Conservation (phyloP, 441 rosid genomes). For the Aquilaria agallochum region DNA sequence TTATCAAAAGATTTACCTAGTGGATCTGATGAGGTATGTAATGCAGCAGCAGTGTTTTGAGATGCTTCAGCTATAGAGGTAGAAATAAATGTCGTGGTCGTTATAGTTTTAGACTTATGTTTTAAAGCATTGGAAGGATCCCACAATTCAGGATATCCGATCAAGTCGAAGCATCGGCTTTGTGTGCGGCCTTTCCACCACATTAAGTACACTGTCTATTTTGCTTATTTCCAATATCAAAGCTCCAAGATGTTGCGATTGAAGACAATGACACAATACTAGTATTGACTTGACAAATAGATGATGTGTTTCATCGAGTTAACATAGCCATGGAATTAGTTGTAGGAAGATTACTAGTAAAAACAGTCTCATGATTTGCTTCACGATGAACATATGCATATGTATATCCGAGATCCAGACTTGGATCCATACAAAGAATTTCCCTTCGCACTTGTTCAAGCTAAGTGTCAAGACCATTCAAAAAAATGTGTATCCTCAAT, state of each 20-base stretch:
- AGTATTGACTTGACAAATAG: background rate
- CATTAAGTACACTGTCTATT: background rate
- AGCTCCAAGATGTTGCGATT: background rate
- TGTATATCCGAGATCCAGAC: background rate
- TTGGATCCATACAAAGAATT: constrained; percentile 8
- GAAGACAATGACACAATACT: background rate
- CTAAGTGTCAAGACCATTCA: background rate
- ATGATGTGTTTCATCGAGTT: background rate
- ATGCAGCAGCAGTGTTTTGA: background rate
- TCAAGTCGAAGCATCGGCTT: constrained; percentile 3
- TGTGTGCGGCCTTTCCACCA: background rate
- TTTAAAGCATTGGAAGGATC: constrained; percentile 4
- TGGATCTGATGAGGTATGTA: too few species aligned
- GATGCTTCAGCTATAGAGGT: background rate
- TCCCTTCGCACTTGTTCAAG: constrained; percentile 5
- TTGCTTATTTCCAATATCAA: background rate
- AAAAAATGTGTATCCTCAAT: background rate
- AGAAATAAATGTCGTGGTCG: background rate
- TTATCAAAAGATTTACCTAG: background rate
- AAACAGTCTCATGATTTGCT: constrained; percentile 1
- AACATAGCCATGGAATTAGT: background rate
- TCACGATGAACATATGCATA: background rate
- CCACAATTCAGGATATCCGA: constrained; percentile 14
- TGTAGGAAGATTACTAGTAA: background rate
- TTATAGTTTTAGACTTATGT: background rate